Conservation (phyloP, 306 rosid species). For the Elaeagnus macrophylla region DNA sequence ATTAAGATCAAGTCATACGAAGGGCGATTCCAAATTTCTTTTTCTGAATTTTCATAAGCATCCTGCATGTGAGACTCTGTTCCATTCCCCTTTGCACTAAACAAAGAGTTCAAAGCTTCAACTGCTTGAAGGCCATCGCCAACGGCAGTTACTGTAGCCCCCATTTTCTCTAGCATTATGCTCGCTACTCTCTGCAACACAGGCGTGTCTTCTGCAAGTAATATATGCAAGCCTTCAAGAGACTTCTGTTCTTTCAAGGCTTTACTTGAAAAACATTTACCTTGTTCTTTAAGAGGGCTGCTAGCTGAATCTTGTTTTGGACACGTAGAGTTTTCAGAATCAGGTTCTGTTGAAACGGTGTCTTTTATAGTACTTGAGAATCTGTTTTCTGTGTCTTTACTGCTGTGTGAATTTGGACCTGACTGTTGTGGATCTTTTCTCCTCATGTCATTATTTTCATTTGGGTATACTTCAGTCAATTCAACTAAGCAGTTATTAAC, state of each 20-base stretch:
- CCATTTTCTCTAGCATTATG: conserved; percentile 97
- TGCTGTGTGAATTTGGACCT: conserved; percentile 15
- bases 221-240: conserved; percentile 73
- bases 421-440: conserved; percentile 33
- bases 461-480: conserved; percentile 31
- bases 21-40: conserved; percentile 30
- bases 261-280: conserved; percentile 30
- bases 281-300: conserved; percentile 16
- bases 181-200: conserved; percentile 91
- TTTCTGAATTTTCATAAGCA: conserved; percentile 32
- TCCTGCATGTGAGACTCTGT: conserved; percentile 35
- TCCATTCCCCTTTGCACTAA: conserved; percentile 32
- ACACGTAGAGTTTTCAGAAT: conserved; percentile 23
- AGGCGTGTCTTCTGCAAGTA: conserved; percentile 95
- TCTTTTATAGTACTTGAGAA: conserved; percentile 13
- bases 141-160: conserved; percentile 75
- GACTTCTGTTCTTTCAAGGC: conserved; percentile 39
- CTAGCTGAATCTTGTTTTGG: conserved; percentile 21
- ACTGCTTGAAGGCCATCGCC: conserved; percentile 91
- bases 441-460: conserved; percentile 28
- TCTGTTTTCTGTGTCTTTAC: conserved; percentile 19
- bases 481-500: conserved; percentile 43
- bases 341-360: conserved; percentile 24
- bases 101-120: conserved; percentile 58
- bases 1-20: conserved; percentile 79